Conservation (phyloP, 2,329 filamentous ascomycete genomes). For the Fonsecaea erecta region DNA sequence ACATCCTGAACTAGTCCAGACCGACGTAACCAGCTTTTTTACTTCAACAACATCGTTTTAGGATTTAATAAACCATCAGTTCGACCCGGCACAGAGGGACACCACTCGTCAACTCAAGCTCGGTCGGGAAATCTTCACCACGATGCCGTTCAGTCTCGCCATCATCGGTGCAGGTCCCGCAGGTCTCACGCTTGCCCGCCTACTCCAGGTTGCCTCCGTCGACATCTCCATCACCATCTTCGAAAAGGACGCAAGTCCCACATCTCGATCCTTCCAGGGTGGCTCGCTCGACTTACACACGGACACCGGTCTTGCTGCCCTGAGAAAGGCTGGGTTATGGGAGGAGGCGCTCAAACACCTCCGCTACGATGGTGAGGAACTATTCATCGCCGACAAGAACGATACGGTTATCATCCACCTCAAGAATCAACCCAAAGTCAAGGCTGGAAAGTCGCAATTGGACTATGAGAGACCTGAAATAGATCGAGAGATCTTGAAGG, state of each 20-base stretch:
- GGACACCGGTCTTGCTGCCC: slow-evolving; percentile 42
- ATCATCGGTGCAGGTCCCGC: slow-evolving; percentile 44
- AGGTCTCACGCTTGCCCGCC: slow-evolving; percentile 44
- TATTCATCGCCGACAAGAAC: slow-evolving; percentile 49
- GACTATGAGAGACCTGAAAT: slow-evolving; percentile 43
- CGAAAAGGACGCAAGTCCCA: slow-evolving; percentile 41
- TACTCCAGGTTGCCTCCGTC: slow-evolving; percentile 38
- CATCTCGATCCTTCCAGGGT: slow-evolving; percentile 42
- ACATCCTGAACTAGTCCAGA: not conserved
- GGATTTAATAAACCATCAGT: not conserved
- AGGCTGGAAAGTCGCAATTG: not conserved
- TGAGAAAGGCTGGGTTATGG: slow-evolving; percentile 42
- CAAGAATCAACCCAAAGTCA: slow-evolving; percentile 19
- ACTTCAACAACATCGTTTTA: not conserved
- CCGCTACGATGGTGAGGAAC: slow-evolving; percentile 51
- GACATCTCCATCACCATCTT: slow-evolving; percentile 39
- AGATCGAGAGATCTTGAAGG: slow-evolving; percentile 42
- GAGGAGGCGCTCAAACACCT: slow-evolving; percentile 41
- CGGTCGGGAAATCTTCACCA: not conserved
- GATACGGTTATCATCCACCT: slow-evolving; percentile 41
- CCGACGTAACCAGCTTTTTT: not conserved
- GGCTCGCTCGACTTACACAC: slow-evolving; percentile 46
- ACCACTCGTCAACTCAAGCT: not conserved
- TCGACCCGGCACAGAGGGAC: not conserved
- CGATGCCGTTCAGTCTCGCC: slow-evolving; percentile 36